Evolutionary conservation across 2,329 filamentous ascomycete genomes (phyloP), one percentile per base, ranked within the genome.

Genomic region (Pseudovirgaria hyperparasitica): DNA sequence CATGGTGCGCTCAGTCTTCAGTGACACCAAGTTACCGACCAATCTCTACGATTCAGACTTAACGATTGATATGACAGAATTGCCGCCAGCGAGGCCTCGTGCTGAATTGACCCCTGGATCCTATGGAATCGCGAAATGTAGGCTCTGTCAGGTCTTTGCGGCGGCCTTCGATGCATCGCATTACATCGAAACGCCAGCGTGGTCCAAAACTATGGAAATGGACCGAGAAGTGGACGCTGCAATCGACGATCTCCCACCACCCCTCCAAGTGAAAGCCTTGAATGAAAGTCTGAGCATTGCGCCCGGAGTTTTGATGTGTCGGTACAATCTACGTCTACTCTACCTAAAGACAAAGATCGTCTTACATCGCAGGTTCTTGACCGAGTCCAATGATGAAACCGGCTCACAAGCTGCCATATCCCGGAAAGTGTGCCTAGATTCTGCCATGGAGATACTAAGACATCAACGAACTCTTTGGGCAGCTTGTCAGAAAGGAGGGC

Each of bases 281-380:
- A 45, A 50, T 14, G 45, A 54, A 16, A 63, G 57, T 5, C 53
- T 70, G 12, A 58, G 56, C 3, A 64, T 70, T 26, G 45, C 60
- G 1, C 52, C 64, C 1, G 53, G 62, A n/a, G 37, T 65, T 6
- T 57, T 72, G 17, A 63, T 71, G 50, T 55, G 57, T 14, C 55
- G 63, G 5, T 58, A 67, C 33, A 66, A 62, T 21, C 41, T 72
- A 13, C 58, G 68, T 11, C 42, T 70, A 4, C 46, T 67, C 5
- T 65, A 63, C 37, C 58, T 63, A 23, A 67, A 67, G 38, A 50
- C 61, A 6, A 58, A 60, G 25, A 58, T 63, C 17, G 59, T 70
- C 1, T 41, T 73, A n/a, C 67, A 72, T 39, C 55, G 67, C 10
- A 60, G 58, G 16, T 69, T 63, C 35, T 55, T 72, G 35, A 52